Conservation (phyloP, 176 grass and related monocot species). For the Avena sativa region DNA sequence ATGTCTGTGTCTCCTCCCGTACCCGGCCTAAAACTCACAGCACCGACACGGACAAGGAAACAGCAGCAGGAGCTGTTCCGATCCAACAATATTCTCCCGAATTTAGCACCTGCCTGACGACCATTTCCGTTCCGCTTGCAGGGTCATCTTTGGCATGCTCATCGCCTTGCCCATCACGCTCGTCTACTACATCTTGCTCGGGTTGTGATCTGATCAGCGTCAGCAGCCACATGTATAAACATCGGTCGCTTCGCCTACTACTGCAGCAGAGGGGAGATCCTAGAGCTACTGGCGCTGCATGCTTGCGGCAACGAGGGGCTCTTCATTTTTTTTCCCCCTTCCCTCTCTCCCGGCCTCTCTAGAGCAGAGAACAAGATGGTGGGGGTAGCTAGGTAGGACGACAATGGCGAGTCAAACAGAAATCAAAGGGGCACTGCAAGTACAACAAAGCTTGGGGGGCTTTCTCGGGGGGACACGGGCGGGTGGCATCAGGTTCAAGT, state of each 20-base stretch:
- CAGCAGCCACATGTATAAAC: conserved; percentile 34
- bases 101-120: conserved; percentile 15
- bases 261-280: neutral
- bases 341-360: neutral
- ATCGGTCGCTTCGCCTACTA: neutral
- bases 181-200: conserved; percentile 94
- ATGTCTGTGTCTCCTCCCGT: neutral
- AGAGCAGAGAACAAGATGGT: conserved; percentile 36
- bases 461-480: conserved; percentile 24
- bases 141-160: conserved; percentile 96
- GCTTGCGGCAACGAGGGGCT: conserved; percentile 37
- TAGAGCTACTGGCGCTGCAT: neutral
- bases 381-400: conserved; percentile 46
- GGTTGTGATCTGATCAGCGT: conserved; percentile 56
- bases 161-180: conserved; percentile 90
- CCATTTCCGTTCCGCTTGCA: conserved; percentile 39
- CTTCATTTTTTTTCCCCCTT: neutral
- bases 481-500: conserved; percentile 20
- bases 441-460: conserved; percentile 31
- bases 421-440: conserved; percentile 36
- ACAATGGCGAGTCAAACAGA: conserved; percentile 49
- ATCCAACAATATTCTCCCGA: conserved; percentile 27
- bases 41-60: conserved; percentile 29
- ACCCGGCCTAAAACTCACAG: too few species aligned
- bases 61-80: conserved; percentile 42